Evolutionary conservation across 768 basidiomycete genomes (phyloP), one percentile per base, ranked within the genome.

Genomic region (Mycena albidolilacea): DNA sequence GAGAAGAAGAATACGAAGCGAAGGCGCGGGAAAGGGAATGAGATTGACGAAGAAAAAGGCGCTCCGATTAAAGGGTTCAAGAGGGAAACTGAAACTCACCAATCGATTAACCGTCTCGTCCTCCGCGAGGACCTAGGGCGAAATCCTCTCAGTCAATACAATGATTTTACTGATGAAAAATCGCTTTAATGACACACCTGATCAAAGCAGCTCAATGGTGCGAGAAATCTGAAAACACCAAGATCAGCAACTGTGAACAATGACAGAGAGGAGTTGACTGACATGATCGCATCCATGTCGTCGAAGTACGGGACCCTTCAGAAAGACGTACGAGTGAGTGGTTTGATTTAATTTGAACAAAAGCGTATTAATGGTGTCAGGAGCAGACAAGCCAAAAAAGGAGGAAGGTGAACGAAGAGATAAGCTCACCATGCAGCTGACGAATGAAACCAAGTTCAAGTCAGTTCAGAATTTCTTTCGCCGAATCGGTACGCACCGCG

Each of bases 191-290:
- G 8, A 54, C 60, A 2, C n/a, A 68, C 72, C 73, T 89, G 87
- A 70, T 89, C 87, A 75, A 89, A 89, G 69, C 85, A 85, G 68
- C 86, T 87, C 65, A 89, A 80, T 14, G 88, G 88, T 7, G 87
- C 88, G 58, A 89, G 79, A 76, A 88, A 88, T 50, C 48, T 50
- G 15, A 17, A 6, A n/a, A n/a, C 10, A 17, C 48, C 6, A n/a
- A 50, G 19, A n/a, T 50, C 48, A 50, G 48, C n/a, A 50, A 50
- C 19, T 5, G 48, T n/a, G 19, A 50, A 17, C 48, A 17, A n/a
- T n/a, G 19, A 50, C 3, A 17, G 10, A 43, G 7, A 50, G 19
- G n/a, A 50, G 19, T 50, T 14, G 15, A 21, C 48, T 50, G 48
- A 50, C 48, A 50, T 50, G 15, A 50, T 50, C 48, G 48, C 48